These are phyloP conservation scores for Bauhinia variegata DNA, from an alignment of 306 rosid species.

Conservation along the genomic window DNA sequence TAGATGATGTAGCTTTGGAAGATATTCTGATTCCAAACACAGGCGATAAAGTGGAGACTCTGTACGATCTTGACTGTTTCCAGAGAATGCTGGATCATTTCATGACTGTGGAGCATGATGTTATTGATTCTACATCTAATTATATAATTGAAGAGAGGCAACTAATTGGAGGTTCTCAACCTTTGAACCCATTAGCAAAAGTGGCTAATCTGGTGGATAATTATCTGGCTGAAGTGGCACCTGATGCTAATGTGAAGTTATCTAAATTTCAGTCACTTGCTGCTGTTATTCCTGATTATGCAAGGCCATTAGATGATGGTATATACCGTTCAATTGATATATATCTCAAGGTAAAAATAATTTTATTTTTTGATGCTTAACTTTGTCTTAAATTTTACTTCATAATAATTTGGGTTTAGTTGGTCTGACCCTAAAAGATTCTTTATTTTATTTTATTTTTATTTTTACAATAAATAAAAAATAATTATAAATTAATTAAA, in stretches of 20 bases:
- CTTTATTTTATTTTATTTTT: no score
- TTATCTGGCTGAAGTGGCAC: conserved; percentile 87
- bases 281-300: conserved; percentile 74
- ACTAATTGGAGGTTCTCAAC: conserved; percentile 50
- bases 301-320: conserved; percentile 78
- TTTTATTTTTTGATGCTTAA: neutral
- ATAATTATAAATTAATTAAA: no score
- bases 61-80: conserved; percentile 81
- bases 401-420: conserved; percentile 2
- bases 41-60: conserved; percentile 81
- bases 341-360: conserved; percentile 73
- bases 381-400: neutral
- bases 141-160: conserved; percentile 59
- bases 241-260: conserved; percentile 77
- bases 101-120: conserved; percentile 57
- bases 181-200: conserved; percentile 55
- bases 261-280: conserved; percentile 78
- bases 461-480: no score
- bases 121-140: conserved; percentile 47
- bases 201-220: conserved; percentile 82
- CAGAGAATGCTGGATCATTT: conserved; percentile 90
- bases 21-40: conserved; percentile 82
- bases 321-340: conserved; percentile 84
- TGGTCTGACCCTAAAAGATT: no score
- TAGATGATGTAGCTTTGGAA: conserved; percentile 74